Base-by-base conservation (phyloP, 1,284 basidiomycete genomes). In the Stereum hirsutum region DNA sequence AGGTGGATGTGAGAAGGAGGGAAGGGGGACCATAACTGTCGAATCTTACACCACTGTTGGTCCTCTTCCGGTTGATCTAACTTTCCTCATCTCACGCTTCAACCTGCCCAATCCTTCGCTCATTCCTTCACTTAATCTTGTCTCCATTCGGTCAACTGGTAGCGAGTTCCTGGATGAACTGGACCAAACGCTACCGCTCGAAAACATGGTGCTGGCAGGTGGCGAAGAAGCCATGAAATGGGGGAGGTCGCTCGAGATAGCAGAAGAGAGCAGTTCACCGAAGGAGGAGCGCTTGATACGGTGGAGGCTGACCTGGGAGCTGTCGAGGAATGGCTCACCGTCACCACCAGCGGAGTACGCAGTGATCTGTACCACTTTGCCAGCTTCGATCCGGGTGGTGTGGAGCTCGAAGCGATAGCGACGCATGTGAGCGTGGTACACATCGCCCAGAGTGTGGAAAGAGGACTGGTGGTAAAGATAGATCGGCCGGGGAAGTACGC, bases 391-490 rank as follows among this genome's bases (percentile, higher is more conserved):
- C 64, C 75, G 78, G 23, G 58, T 46, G 0, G 75, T 74, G 0
- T 70, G 63, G 8, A 87, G 68, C 46, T 81, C 78, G 41, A 88
- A 64, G 41, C 79, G 75, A 42, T 78, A 71, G 1, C 76, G 71
- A 0, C 85, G 77, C 26, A 90, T 70, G 8, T 88, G 75, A 0
- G 83, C 79, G 51, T 86, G 85, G 50, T 89, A 89, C 56, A 91
- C 88, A 49, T 84, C 82, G 1, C 78, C 74, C 0, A 90, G 69
- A 1, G 76, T 70, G 52, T 78, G 74, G 66, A 92, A 93, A 7
- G 78, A 69, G 58, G 91, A 85, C 49, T 92, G 88, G 50, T 87
- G 84, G 0, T 81, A 78, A 10, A 89, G 74, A 57, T 92, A 92
- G 31, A 94, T 70, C 0, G 84, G 71, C 0, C 78, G 70, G 1